Base-by-base conservation (phyloP, 1,284 basidiomycete species). In the Rhodotorula sp. region DNA sequence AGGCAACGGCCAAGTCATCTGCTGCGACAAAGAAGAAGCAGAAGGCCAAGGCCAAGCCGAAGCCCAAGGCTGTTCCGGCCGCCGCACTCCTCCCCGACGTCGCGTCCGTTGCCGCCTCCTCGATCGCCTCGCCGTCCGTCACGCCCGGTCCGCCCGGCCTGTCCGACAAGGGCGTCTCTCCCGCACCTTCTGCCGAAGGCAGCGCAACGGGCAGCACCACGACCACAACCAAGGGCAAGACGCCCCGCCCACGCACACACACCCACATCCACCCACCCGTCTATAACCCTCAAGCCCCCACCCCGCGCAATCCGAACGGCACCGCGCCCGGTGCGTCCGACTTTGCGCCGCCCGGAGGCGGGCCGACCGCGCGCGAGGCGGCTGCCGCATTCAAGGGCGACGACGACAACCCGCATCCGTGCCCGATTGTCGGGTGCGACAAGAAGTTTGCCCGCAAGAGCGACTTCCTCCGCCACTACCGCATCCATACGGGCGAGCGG, bases 361-460 rank as follows among this genome's bases (percentile, higher is more conserved):
- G 80, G 76, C 54, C 80, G 79, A 72, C 78, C 76, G 66, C 75
- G 72, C 58, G 72, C 69, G 66, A 75, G 41, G 74, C 74, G 21
- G 74, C 74, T 17, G 34, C 67, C 74, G 44, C 53, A 22, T 75
- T 75, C 41, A 46, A 56, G 29, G 73, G 73, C 17, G 73, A 75
- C 59, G 73, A 75, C 63, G 62, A 72, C 37, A 75, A 82, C 60
- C 81, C 82, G 27, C 82, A 80, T 70, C 78, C 80, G 51, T 84
- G 84, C 76, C 79, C 80, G 54, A 81, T 79, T 37, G 69, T 72
- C 1, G 69, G 76, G 25, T 85, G 84, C 73, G 78, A 81, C 72
- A 85, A 85, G 76, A 80, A 83, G 15, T 85, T 85, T 71, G 81
- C 83, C 1, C 79, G 85, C 36, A 83, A 83, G 68, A 83, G 82